Evolutionary conservation across 1,139 yeast genomes (phyloP), one percentile per base, ranked within the genome.

Genomic region (Lodderomyces margitis): DNA sequence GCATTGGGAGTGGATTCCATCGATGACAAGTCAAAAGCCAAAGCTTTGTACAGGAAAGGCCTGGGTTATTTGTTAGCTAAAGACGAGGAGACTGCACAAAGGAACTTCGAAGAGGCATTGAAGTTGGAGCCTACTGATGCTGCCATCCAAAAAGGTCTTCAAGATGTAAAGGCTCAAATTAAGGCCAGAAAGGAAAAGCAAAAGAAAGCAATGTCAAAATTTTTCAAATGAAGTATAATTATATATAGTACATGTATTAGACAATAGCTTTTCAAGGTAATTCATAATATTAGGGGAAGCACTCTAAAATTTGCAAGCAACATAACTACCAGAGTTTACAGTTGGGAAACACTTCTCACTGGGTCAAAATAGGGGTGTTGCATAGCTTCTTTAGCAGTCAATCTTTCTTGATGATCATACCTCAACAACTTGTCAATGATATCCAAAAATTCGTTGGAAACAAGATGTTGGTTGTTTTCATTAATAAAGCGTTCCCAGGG

Each of bases 321-420:
- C n/a, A 25, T n/a, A 5, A 25, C 30, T 25, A 25, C 16, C 9
- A 3, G 9, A 25, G 5, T 28, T 15, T 28, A 28, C 32, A 15
- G 32, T 9, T 28, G 32, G 17, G 36, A 25, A n/a, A 20, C 30
- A 3, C 8, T 30, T 37, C 62, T 62, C 6, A 68, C 51, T 3
- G 65, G 61, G 46, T 64, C 69, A 49, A 84, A 84, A 57, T 81
- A 87, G 8, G 83, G 77, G 64, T 94, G 98, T 14, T 68, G 81
- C 95, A 94, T 84, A 17, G 98, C 97, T 64, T 94, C 98, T 61
- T 78, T 77, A 3, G 98, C 98, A 9, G 98, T 92, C 44, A 91
- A 75, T 56, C 99, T 80, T 59, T 86, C 91, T 60, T 89, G 96
- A 60, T 94, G 99, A 60, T 94, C 98, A 58, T 89, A 94, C 48